These are phyloP conservation scores for Neonectria faginata DNA, from an alignment of 2,329 filamentous ascomycete genomes.

Conservation along the genomic window DNA sequence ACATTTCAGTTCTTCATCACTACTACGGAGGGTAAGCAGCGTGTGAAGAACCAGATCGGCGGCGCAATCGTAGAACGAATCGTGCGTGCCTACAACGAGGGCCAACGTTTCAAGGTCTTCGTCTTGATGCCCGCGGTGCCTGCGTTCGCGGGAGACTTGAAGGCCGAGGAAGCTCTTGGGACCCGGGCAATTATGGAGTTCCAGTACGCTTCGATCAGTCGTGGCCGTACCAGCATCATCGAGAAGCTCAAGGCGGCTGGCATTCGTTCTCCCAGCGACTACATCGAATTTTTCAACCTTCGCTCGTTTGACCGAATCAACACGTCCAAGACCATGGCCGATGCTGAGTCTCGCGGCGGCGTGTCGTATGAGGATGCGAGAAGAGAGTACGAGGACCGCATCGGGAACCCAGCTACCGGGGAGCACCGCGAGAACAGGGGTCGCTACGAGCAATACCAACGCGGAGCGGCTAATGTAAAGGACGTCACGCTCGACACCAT, in stretches of 20 bases:
- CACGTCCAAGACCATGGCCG: conserved; percentile 69
- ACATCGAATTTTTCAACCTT: conserved; percentile 88
- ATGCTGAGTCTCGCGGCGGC: conserved; percentile 71
- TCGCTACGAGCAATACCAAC: conserved; percentile 78
- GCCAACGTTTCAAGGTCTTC: conserved; percentile 78
- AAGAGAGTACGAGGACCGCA: conserved; percentile 70
- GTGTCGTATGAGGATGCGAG: conserved; percentile 76
- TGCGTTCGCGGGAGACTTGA: conserved; percentile 84
- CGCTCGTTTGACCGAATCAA: conserved; percentile 89
- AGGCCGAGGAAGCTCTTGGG: conserved; percentile 77
- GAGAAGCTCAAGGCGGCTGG: conserved; percentile 77
- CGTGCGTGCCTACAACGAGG: conserved; percentile 73
- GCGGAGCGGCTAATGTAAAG: conserved; percentile 68
- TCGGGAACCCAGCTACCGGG: conserved; percentile 56
- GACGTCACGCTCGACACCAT: conserved; percentile 79
- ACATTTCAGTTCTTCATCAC: conserved; percentile 82
- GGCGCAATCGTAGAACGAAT: conserved; percentile 83
- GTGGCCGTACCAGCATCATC: conserved; percentile 82
- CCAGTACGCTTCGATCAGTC: conserved; percentile 83
- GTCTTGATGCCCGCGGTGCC: conserved; percentile 84
- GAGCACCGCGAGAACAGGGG: conserved; percentile 45
- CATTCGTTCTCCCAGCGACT: conserved; percentile 74
- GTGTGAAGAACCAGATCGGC: conserved; percentile 81
- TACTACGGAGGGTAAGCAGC: conserved; percentile 76
- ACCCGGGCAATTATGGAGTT: conserved; percentile 91